phyloP scores from a whole-genome alignment of 2,329 filamentous ascomycete species.

The Pyrenophora graminea region DNA sequence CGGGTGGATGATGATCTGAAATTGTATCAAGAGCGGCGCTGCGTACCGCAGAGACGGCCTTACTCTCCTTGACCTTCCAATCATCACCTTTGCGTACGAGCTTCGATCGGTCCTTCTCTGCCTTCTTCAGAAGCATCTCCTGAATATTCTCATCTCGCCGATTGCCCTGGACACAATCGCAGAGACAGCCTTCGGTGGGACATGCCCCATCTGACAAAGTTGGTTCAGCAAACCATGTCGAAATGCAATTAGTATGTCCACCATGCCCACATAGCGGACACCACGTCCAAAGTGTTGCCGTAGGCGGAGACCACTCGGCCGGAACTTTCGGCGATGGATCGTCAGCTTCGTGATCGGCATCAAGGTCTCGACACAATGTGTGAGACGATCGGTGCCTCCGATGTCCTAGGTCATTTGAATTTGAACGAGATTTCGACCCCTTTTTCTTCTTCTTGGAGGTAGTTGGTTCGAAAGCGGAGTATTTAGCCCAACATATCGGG shows the following conservation, averaged over 20 bases:
- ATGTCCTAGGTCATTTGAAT: constrained; percentile 27
- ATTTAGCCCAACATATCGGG: constrained; percentile 52
- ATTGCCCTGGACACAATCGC: constrained; percentile 61
- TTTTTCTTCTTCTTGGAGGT: constrained; percentile 40
- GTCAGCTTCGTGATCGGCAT: constrained; percentile 18
- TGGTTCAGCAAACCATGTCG: constrained; percentile 58
- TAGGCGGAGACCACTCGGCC: constrained; percentile 27
- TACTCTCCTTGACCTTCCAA: constrained; percentile 50
- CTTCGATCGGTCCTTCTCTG: constrained; percentile 41
- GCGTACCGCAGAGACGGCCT: constrained; percentile 48
- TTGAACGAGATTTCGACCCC: constrained; percentile 31
- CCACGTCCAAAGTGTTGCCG: constrained; percentile 56
- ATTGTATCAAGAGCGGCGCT: constrained; percentile 34
- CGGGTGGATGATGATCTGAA: constrained; percentile 14
- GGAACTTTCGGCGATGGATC: constrained; percentile 29
- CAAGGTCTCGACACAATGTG: constrained; percentile 15
- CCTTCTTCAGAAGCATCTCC: constrained; percentile 35
- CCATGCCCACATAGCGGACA: constrained; percentile 66
- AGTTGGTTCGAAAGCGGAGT: constrained; percentile 47
- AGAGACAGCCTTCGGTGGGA: constrained; percentile 62
- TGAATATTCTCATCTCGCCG: constrained; percentile 41
- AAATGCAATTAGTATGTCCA: constrained; percentile 62
- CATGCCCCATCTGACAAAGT: constrained; percentile 58
- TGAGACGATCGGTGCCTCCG: constrained; percentile 35
- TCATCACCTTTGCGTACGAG: constrained; percentile 48